Evolutionary conservation across 2,329 filamentous ascomycete species (phyloP), one percentile per base, ranked within the genome.

Genomic region (Aspergillus sp.): DNA sequence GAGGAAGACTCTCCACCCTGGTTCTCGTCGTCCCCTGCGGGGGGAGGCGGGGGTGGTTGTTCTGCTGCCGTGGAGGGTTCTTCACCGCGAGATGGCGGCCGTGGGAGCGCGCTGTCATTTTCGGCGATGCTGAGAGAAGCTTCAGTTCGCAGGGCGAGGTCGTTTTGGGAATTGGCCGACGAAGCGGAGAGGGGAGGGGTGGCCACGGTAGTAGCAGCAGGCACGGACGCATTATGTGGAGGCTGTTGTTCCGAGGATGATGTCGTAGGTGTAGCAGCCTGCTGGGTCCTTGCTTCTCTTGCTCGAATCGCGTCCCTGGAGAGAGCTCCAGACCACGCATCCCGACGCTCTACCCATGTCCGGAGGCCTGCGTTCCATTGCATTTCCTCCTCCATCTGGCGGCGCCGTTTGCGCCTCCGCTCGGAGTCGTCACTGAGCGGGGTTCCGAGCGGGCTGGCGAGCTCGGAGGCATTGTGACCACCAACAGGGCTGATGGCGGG

Each of bases 281-380:
- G 54, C 54, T 59, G 59, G 25, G 42, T 51, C 13, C 49, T 68
- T 56, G 54, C 51, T 30, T 67, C 63, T 41, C 63, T 64, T 13
- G 62, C 58, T n/a, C 63, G 62, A 53, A 72, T 67, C 50, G 73
- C 65, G 19, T 70, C 63, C 56, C 67, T 68, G 23, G 71, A 71
- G 59, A 66, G 66, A 32, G 92, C 93, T 32, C 90, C 89, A 1
- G 92, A 94, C 94, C 94, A 98, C 6, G 87, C 88, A 77, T 96
- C 87, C 52, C 93, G 84, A 60, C 91, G 83, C 30, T 88, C 85
- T 61, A 88, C 85, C 77, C 91, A 98, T 73, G 89, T 90, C n/a
- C 87, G 84, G 59, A 97, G 74, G 0, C 94, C 94, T 39, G 88
- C 82, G 69, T 97, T 98, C 88, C 90, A 96, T 30, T 80, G 74